These are phyloP conservation scores for Leptographium galeiforme DNA, from an alignment of 2,329 filamentous ascomycete species.

Conservation along the genomic window DNA sequence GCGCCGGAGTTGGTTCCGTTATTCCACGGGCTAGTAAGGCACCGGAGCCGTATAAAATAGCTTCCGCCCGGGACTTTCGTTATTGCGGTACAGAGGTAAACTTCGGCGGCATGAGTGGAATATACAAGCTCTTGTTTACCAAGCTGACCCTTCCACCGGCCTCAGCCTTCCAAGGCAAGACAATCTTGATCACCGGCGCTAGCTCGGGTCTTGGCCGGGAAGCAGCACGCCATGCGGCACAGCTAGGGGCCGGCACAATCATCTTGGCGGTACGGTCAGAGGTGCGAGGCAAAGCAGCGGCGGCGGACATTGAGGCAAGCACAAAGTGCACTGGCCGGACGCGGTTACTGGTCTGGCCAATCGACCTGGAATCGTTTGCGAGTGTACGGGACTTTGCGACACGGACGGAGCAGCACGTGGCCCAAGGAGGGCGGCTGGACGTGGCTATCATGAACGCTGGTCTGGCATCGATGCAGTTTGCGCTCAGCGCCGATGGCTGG, in stretches of 20 bases:
- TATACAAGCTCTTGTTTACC: conserved; percentile 8
- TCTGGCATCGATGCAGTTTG: background rate
- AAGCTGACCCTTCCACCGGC: conserved; percentile 1
- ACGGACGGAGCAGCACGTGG: conserved; percentile 5
- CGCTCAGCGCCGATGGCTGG: conserved; percentile 18
- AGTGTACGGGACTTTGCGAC: conserved; percentile 19
- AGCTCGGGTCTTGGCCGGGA: conserved; percentile 22
- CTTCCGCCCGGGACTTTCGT: no score
- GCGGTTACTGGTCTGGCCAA: conserved; percentile 26
- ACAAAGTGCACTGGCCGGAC: conserved; percentile 8
- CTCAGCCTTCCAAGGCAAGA: conserved; percentile 5
- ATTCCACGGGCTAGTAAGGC: no score
- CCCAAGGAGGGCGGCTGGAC: background rate
- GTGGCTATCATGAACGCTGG: conserved; percentile 5
- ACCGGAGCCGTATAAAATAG: no score
- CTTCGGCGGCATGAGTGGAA: background rate
- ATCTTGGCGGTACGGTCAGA: conserved; percentile 20
- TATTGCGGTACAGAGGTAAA: no score
- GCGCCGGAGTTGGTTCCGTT: no score
- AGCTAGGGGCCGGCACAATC: conserved; percentile 17
- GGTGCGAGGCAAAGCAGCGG: conserved; percentile 21
- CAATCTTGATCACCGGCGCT: conserved; percentile 20
- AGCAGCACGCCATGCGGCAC: conserved; percentile 19
- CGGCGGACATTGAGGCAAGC: conserved; percentile 17
- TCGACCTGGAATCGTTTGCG: conserved; percentile 29